Evolutionary conservation across 2,329 filamentous ascomycete species (phyloP).

Genomic region (Dryadomyces quercus-mongolicae): DNA sequence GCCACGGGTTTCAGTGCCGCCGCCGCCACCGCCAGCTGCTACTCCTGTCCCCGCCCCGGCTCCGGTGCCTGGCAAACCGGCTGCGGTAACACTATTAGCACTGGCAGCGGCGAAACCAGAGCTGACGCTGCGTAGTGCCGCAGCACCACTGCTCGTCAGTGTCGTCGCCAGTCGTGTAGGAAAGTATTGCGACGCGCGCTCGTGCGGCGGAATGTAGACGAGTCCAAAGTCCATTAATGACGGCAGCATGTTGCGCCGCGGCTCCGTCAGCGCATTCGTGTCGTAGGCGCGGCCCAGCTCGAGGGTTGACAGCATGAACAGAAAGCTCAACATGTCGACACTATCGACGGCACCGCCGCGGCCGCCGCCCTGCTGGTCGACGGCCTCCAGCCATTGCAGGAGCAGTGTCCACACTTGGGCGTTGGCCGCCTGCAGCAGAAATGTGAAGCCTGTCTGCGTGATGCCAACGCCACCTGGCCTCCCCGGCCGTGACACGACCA

Average conservation of each 20-base stretch:
- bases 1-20: slow-evolving; percentile 43
- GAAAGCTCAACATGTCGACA: slow-evolving; percentile 88
- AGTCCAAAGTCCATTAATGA: slow-evolving; percentile 88
- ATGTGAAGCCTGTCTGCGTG: slow-evolving; percentile 87
- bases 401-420: slow-evolving; percentile 95
- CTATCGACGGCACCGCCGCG: slow-evolving; percentile 62
- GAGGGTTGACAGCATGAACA: slow-evolving; percentile 88
- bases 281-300: slow-evolving; percentile 88
- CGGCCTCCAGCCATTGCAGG: slow-evolving; percentile 83
- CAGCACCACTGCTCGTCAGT: slow-evolving; percentile 62
- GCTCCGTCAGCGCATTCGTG: slow-evolving; percentile 68
- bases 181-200: slow-evolving; percentile 54
- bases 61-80: slow-evolving; percentile 1
- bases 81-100: background rate
- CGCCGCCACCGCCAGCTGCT: slow-evolving; percentile 12
- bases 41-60: background rate
- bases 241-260: slow-evolving; percentile 79
- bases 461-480: slow-evolving; percentile 49
- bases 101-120: slow-evolving; percentile 10
- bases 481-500: slow-evolving; percentile 51
- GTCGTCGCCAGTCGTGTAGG: slow-evolving; percentile 91
- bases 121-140: slow-evolving; percentile 32
- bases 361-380: slow-evolving; percentile 38
- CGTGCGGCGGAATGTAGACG: slow-evolving; percentile 56
- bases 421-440: slow-evolving; percentile 88